These are phyloP conservation scores for Ambrosia hybrid DNA, from an alignment of 140 eudicot genomes.

Conservation along the genomic window DNA sequence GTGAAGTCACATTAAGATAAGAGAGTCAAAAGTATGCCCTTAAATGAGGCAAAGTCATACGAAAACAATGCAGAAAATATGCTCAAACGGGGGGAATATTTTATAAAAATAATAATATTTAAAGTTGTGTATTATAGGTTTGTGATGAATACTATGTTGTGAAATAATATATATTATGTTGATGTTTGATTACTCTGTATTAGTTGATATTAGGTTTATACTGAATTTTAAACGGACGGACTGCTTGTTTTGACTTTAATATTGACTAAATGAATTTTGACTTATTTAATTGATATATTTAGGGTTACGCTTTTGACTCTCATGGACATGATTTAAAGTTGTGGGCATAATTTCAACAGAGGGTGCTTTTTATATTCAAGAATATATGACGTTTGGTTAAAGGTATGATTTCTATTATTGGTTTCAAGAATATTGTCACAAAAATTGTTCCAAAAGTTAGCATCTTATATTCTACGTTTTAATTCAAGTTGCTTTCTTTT, in stretches of 20 bases:
- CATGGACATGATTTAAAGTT: constrained; percentile 32
- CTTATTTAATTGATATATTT: neutral
- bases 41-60: constrained; percentile 21
- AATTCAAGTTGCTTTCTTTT: neutral
- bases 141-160: too few species aligned
- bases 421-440: constrained; percentile 33
- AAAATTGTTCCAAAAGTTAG: constrained; percentile 27
- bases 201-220: neutral
- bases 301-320: constrained; percentile 32
- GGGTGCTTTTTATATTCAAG: constrained; percentile 25
- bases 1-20: constrained; percentile 21
- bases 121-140: neutral
- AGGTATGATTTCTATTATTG: constrained; percentile 32
- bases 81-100: neutral
- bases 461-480: constrained; percentile 18
- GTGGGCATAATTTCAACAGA: constrained; percentile 35
- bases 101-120: neutral
- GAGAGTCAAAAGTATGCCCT: constrained; percentile 11
- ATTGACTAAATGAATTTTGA: constrained; percentile 22
- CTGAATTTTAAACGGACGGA: constrained; percentile 15
- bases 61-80: constrained; percentile 17
- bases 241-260: constrained; percentile 20
- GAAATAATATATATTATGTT: too few species aligned
- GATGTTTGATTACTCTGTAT: neutral
- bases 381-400: constrained; percentile 40